Evolutionary conservation across 371 early-diverging fungal genomes (phyloP).

Genomic region (Mortierella sp.): DNA sequence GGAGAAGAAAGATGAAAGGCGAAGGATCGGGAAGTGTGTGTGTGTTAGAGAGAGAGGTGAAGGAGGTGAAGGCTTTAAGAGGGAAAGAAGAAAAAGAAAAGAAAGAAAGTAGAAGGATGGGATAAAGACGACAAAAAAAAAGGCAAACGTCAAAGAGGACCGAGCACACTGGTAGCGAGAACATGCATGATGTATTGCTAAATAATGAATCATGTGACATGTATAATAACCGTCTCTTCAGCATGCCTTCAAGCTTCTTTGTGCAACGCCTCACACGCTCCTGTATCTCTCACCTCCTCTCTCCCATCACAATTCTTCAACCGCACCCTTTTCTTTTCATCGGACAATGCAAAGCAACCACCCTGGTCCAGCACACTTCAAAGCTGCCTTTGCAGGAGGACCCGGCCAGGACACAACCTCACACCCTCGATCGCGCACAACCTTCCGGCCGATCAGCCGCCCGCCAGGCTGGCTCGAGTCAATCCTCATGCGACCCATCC

Average conservation of each 20-base stretch:
- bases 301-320: neutral
- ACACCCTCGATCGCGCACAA: neutral
- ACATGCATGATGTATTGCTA: neutral
- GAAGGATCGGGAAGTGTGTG: neutral
- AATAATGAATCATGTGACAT: neutral
- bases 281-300: neutral
- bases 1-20: neutral
- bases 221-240: neutral
- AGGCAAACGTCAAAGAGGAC: neutral
- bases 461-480: constrained; percentile 43
- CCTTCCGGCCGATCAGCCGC: constrained; percentile 31
- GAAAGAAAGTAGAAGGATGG: neutral
- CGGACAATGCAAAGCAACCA: constrained; percentile 5
- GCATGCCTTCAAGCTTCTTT: neutral
- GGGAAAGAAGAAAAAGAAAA: neutral
- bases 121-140: neutral
- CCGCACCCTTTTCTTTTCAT: neutral
- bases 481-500: constrained; percentile 38
- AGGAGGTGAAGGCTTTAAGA: neutral
- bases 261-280: no score
- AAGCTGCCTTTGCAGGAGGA: constrained; percentile 1
- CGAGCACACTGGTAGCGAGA: neutral
- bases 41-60: neutral
- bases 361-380: constrained; percentile 9
- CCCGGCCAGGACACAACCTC: neutral